Conservation (phyloP, 495 filamentous ascomycete genomes). For the Annulohypoxylon stygium region DNA sequence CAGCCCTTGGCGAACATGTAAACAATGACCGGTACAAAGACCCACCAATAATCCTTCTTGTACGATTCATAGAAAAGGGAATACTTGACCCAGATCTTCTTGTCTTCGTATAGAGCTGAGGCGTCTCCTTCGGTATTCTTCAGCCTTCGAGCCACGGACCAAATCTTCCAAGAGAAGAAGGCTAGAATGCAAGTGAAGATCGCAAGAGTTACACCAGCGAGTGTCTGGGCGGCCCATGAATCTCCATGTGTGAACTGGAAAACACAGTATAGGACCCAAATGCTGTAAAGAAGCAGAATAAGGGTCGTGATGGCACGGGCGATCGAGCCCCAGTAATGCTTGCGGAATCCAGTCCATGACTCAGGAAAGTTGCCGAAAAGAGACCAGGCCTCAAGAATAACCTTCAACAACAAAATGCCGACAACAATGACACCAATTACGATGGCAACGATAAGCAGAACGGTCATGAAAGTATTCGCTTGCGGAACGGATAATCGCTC, state of each 20-base stretch:
- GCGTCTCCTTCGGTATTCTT: conserved; percentile 82
- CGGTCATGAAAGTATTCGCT: conserved; percentile 96
- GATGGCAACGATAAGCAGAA: conserved; percentile 88
- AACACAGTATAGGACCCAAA: conserved; percentile 96
- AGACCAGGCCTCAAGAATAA: conserved; percentile 92
- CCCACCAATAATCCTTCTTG: conserved; percentile 94
- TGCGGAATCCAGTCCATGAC: conserved; percentile 84
- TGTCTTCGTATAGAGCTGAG: conserved; percentile 83
- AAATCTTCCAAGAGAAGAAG: conserved; percentile 88
- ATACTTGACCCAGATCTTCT: conserved; percentile 93
- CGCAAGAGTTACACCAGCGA: conserved; percentile 84
- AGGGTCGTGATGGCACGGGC: conserved; percentile 89
- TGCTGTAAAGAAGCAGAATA: conserved; percentile 90
- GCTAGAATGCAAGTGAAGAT: conserved; percentile 82
- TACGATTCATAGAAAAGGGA: conserved; percentile 97
- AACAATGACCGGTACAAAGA: conserved; percentile 90
- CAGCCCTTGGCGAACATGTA: conserved; percentile 94
- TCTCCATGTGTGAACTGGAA: conserved; percentile 95
- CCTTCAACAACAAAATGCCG: conserved; percentile 89
- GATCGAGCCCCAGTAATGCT: conserved; percentile 94
- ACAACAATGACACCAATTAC: conserved; percentile 87
- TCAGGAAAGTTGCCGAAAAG: conserved; percentile 90
- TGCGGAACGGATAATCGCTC: conserved; percentile 85
- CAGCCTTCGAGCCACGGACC: conserved; percentile 76
- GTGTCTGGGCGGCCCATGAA: conserved; percentile 91